phyloP scores from a whole-genome alignment of 1,139 yeast genomes.

The Komagataea norvegica region DNA sequence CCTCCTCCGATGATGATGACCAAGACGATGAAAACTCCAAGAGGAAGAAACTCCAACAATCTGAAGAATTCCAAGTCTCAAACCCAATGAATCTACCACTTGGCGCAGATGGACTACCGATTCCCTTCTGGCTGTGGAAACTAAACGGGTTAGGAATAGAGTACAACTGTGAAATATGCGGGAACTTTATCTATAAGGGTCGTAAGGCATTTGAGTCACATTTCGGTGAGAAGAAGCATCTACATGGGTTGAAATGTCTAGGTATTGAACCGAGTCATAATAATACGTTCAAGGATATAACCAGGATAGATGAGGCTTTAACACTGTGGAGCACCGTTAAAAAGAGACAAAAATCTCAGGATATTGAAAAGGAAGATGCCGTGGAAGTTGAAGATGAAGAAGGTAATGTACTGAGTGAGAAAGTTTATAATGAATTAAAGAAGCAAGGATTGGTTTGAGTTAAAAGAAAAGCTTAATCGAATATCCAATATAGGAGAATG shows the following conservation, averaged over 20 bases:
- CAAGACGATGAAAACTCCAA: constrained; percentile 22
- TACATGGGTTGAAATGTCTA: constrained; percentile 66
- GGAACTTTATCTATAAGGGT: constrained; percentile 71
- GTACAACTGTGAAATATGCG: constrained; percentile 84
- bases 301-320: constrained; percentile 63
- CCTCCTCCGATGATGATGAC: constrained; percentile 20
- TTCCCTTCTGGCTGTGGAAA: constrained; percentile 91
- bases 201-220: constrained; percentile 68
- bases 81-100: constrained; percentile 63
- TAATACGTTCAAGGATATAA: constrained; percentile 55
- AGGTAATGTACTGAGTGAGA: constrained; percentile 86
- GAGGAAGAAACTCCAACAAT: neutral
- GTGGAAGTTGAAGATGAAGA: constrained; percentile 87
- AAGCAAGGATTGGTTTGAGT: constrained; percentile 66
- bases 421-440: constrained; percentile 77
- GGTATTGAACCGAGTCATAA: constrained; percentile 56
- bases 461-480: neutral
- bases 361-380: constrained; percentile 48
- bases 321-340: constrained; percentile 49
- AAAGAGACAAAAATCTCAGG: constrained; percentile 36
- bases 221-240: constrained; percentile 64
- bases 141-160: constrained; percentile 77
- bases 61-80: constrained; percentile 8
- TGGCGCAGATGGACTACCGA: constrained; percentile 88
- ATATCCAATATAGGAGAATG: neutral